These are phyloP conservation scores for Juglanconis sp. DNA, from an alignment of 2,329 filamentous ascomycete species.

Conservation along the genomic window DNA sequence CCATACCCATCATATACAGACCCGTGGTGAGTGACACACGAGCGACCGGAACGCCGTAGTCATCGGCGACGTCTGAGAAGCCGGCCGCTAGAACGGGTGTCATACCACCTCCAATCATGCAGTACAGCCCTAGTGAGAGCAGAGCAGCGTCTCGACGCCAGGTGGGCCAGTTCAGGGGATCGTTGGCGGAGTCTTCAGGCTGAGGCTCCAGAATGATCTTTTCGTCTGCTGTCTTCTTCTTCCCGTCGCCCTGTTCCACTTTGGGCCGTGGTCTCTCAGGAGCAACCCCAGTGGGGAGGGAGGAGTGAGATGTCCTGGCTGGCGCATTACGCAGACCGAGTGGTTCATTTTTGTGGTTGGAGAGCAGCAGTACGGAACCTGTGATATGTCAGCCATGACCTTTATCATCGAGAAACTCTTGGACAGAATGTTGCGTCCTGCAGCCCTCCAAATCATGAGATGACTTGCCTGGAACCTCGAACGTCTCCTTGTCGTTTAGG, in stretches of 20 bases:
- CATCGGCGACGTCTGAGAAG: slow-evolving; percentile 73
- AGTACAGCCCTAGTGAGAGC: slow-evolving; percentile 83
- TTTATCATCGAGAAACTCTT: not conserved
- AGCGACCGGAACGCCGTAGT: slow-evolving; percentile 63
- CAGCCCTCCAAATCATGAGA: not conserved
- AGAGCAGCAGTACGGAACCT: slow-evolving; percentile 59
- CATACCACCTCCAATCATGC: slow-evolving; percentile 89
- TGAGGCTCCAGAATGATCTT: slow-evolving; percentile 86
- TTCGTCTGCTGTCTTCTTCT: slow-evolving; percentile 74
- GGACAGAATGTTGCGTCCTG: not conserved
- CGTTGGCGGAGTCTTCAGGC: slow-evolving; percentile 84
- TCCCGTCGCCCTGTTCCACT: slow-evolving; percentile 29
- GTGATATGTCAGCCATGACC: slow-evolving; percentile 9
- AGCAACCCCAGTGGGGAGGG: slow-evolving; percentile 43
- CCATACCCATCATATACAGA: slow-evolving; percentile 90
- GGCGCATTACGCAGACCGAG: slow-evolving; percentile 57
- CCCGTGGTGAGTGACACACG: slow-evolving; percentile 83
- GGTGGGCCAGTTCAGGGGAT: slow-evolving; percentile 86
- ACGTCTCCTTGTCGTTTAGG: slow-evolving; percentile 73
- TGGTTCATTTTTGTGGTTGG: slow-evolving; percentile 54
- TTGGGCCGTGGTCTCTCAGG: slow-evolving; percentile 31
- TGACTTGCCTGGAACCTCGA: slow-evolving; percentile 77
- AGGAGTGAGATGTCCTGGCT: slow-evolving; percentile 56
- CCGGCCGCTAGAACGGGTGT: slow-evolving; percentile 87
- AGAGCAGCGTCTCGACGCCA: slow-evolving; percentile 79